Conservation (phyloP, 1,139 yeast species). For the Sugiyamaella novakii region DNA sequence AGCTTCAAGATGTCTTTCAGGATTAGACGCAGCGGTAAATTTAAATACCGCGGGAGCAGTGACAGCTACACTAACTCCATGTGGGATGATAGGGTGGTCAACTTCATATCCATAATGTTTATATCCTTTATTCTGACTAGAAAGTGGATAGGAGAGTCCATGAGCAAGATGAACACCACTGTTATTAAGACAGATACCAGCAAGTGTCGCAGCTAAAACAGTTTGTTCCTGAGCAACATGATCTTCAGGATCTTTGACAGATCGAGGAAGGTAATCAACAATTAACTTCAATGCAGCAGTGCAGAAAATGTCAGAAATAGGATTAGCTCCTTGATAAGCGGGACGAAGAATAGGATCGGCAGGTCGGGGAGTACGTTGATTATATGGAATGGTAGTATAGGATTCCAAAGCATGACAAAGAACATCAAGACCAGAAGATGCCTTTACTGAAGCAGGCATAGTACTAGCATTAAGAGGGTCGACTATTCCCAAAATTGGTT, state of each 20-base stretch:
- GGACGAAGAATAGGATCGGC: slow-evolving; percentile 45
- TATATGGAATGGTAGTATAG: slow-evolving; percentile 48
- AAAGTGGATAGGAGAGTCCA: slow-evolving; percentile 46
- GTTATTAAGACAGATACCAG: slow-evolving; percentile 48
- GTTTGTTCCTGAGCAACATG: slow-evolving; percentile 45
- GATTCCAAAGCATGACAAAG: slow-evolving; percentile 51
- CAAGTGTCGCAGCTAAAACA: slow-evolving; percentile 47
- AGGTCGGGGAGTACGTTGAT: slow-evolving; percentile 46
- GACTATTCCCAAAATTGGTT: slow-evolving; percentile 45
- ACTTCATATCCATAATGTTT: slow-evolving; percentile 45
- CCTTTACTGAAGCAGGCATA: slow-evolving; percentile 49
- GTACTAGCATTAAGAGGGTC: slow-evolving; percentile 48
- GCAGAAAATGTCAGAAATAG: slow-evolving; percentile 47
- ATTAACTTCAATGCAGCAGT: slow-evolving; percentile 45
- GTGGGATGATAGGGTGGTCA: slow-evolving; percentile 46
- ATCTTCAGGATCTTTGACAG: slow-evolving; percentile 44
- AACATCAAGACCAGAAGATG: slow-evolving; percentile 50
- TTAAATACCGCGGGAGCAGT: slow-evolving; percentile 47
- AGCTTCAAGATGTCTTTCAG: slow-evolving; percentile 45
- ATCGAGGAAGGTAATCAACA: slow-evolving; percentile 45
- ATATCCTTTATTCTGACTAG: slow-evolving; percentile 45
- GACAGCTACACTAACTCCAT: slow-evolving; percentile 48
- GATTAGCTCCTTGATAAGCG: slow-evolving; percentile 49
- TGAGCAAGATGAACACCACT: slow-evolving; percentile 49
- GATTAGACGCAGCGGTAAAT: slow-evolving; percentile 47